These are phyloP conservation scores for Fusarium sp. DNA, from an alignment of 2,329 filamentous ascomycete species.

Conservation along the genomic window DNA sequence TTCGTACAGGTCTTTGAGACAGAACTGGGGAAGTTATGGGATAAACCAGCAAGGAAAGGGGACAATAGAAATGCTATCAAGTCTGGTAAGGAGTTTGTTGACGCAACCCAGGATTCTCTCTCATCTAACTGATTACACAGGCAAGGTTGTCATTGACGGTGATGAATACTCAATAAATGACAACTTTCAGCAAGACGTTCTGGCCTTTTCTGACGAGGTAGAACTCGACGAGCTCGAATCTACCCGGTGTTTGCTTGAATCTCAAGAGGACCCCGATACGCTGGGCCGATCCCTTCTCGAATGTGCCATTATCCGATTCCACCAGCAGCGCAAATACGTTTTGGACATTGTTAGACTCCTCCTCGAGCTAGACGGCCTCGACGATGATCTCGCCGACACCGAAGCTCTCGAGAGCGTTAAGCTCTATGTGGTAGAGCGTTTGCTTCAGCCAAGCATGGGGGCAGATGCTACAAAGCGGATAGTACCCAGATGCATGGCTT, in stretches of 20 bases:
- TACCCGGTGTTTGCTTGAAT: constrained; percentile 77
- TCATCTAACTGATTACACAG: constrained; percentile 55
- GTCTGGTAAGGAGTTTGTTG: constrained; percentile 61
- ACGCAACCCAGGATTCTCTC: constrained; percentile 1
- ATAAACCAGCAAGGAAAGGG: constrained; percentile 78
- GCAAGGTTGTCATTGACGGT: constrained; percentile 77
- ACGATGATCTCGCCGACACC: constrained; percentile 62
- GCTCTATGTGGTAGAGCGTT: constrained; percentile 47
- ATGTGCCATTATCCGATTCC: constrained; percentile 86
- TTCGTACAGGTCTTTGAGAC: constrained; percentile 76
- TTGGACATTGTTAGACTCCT: constrained; percentile 86
- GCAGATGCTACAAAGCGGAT: constrained; percentile 64
- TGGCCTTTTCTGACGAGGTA: constrained; percentile 86
- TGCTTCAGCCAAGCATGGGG: constrained; percentile 47
- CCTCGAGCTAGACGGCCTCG: constrained; percentile 68
- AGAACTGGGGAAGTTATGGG: constrained; percentile 76
- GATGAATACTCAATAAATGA: constrained; percentile 84
- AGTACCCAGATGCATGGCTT: constrained; percentile 76
- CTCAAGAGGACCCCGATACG: constrained; percentile 72
- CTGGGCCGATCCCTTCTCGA: constrained; percentile 79
- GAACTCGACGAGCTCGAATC: constrained; percentile 91
- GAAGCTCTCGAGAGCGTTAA: constrained; percentile 47
- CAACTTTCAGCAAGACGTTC: constrained; percentile 83
- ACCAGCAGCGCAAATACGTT: constrained; percentile 83
- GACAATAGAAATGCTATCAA: constrained; percentile 77